phyloP scores from a whole-genome alignment of 768 basidiomycete genomes.

The Paxillus ammoniavirescens region DNA sequence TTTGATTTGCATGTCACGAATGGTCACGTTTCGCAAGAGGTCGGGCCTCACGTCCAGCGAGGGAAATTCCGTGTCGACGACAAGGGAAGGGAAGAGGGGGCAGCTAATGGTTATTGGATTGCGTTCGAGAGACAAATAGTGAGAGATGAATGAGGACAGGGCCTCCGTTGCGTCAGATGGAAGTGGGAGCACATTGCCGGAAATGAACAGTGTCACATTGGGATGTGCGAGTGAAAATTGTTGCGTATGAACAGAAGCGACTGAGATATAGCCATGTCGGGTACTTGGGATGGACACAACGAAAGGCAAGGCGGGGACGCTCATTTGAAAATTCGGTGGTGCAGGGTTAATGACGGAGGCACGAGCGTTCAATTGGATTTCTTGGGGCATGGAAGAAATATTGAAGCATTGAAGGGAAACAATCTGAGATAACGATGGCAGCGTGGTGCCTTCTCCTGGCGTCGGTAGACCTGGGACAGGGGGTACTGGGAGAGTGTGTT shows the following conservation, averaged over 20 bases:
- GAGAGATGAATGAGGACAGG: slow-evolving; percentile 62
- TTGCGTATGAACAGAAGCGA: slow-evolving; percentile 53
- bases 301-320: slow-evolving; percentile 61
- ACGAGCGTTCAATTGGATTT: slow-evolving; percentile 45
- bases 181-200: slow-evolving; percentile 58
- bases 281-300: slow-evolving; percentile 47
- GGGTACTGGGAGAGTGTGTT: slow-evolving; percentile 46
- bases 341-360: slow-evolving; percentile 61
- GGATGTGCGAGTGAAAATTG: slow-evolving; percentile 65
- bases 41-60: slow-evolving; percentile 61
- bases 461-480: slow-evolving; percentile 62
- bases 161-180: slow-evolving; percentile 35
- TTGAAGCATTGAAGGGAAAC: slow-evolving; percentile 59
- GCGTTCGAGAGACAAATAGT: slow-evolving; percentile 56
- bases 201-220: slow-evolving; percentile 59
- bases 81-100: slow-evolving; percentile 49
- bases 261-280: slow-evolving; percentile 33
- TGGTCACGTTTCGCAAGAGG: slow-evolving; percentile 69
- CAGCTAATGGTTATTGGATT: slow-evolving; percentile 60
- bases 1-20: slow-evolving; percentile 72
- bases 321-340: slow-evolving; percentile 47
- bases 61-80: slow-evolving; percentile 57
- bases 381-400: slow-evolving; percentile 34
- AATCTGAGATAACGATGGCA: slow-evolving; percentile 58
- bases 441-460: slow-evolving; percentile 48